Base-by-base conservation (phyloP, 2,329 filamentous ascomycete species). In the Alternaria tenuissima region DNA sequence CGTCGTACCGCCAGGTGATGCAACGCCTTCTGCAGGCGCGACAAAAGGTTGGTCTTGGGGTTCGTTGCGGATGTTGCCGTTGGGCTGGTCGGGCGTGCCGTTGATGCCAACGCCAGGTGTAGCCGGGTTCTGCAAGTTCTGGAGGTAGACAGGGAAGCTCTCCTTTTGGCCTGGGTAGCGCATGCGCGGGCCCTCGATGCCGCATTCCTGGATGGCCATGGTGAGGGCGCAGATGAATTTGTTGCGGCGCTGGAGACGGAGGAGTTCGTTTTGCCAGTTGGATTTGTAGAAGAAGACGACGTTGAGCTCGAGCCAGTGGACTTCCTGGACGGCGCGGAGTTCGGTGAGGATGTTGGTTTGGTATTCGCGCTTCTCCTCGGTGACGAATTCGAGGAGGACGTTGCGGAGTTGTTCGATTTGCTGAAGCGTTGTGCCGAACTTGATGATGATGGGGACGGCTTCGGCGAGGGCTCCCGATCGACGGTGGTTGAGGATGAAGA, bases 211-310 rank as follows among this genome's bases (percentile, higher is more conserved):
- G 83, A 97, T 93, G 56, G 92, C 88, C 38, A 91, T 84, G 90
- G 97, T 96, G 72, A 98, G 83, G 63, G 95, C 93, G 65, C 91
- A 93, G 66, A 96, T 93, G 79, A 98, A 97, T 76, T 94, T 95
- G 84, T 97, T 97, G 71, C 95, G 91, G 18, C 94, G 88, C 69
- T 91, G 92, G 3, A 98, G 86, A 81, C 94, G 93, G 24, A 97
- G 84, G 44, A 96, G 84, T 76, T 98, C 94, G 75, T 97, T 97
- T 76, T 98, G 94, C 87, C 91, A 97, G 78, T 94, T 97, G 60
- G 91, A 93, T 79, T 97, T 97, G 86, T 97, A 96, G 83, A 97
- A 97, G 83, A 97, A 97, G 72, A 97, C 89, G 57, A 98, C 88
- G 78, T 97, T 97, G 73, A 97, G 86, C 4, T 89, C 93, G 73